Evolutionary conservation across 2,329 filamentous ascomycete species (phyloP), one percentile per base, ranked within the genome.

Genomic region (Endocalyx cinctus): DNA sequence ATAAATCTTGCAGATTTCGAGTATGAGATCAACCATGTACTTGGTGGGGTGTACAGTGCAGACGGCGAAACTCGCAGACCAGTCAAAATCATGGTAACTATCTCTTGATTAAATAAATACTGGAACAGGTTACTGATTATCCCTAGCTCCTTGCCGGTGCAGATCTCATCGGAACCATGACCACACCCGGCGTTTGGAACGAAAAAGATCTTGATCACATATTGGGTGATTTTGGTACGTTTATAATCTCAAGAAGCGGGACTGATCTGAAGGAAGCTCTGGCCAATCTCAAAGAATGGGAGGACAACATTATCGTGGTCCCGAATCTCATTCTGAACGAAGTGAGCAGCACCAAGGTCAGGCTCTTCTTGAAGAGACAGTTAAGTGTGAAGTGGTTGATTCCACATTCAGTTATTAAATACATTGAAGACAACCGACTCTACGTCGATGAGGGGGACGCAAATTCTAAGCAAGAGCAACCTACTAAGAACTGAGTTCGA

Each of bases 261-360:
- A 94, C 87, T 15, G 87, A 94, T 52, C 84, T 94, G 31, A 85
- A 94, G 42, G 85, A 94, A 54, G 88, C 89, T 2, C 70, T 95
- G 28, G 80, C 83, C n/a, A 82, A 78, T 27, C 68, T 95, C 29
- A 82, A 87, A 55, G 76, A 79, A 39, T 96, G 84, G 77, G 82
- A 87, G 51, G 78, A 88, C 49, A 92, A 94, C 48, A 80, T 95
- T 41, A 82, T 87, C 53, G 84, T 94, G 34, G 90, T 95, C 43
- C 84, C 86, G 36, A 87, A 94, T 60, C 75, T 94, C 32, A 89
- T 94, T 30, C 80, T 86, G 45, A 90, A 90, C 58, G 84, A 92
- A 49, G 82, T 92, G 39, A 87, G 82, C 51, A 88, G 82, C 42
- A 82, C 77, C 10, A 80, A 94, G 65, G 89, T 95, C 40, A 78